Percentiles rank a stretch among this genome's conserved stretches.
phyloP scores from a whole-genome alignment of 352 stramenopile genomes.

The Phytophthora cactorum region DNA sequence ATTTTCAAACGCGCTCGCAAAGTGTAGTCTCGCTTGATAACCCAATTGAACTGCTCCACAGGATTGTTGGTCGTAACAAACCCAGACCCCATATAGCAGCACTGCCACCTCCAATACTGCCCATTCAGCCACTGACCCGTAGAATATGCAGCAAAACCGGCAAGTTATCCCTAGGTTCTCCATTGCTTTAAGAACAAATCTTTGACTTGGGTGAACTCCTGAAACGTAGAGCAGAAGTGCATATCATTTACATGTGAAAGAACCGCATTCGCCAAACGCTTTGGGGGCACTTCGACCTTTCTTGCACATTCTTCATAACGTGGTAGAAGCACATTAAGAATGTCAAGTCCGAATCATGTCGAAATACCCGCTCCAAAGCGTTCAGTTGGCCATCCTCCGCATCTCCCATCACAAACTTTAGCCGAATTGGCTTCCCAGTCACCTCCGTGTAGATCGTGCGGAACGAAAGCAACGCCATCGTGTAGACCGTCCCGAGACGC shows the following conservation, averaged over 20 bases:
- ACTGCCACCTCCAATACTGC: neutral
- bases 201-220: neutral
- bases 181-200: neutral
- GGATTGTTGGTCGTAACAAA: conserved; percentile 15
- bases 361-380: neutral
- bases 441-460: no score
- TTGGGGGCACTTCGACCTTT: neutral
- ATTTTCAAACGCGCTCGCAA: conserved; percentile 14
- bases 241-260: neutral
- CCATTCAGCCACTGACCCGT: neutral
- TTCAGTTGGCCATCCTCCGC: neutral
- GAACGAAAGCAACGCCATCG: neutral
- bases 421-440: no score
- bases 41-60: conserved; percentile 17
- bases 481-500: neutral
- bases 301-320: neutral
- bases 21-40: conserved; percentile 28
- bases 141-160: neutral
- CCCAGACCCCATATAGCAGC: neutral
- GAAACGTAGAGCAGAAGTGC: neutral
- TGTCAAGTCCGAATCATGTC: neutral
- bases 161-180: neutral
- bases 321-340: neutral
- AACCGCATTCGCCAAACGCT: neutral
- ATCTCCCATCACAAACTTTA: neutral